Evolutionary conservation across 805 yeast species (phyloP).

Genomic region (Candida endomychidarum): DNA sequence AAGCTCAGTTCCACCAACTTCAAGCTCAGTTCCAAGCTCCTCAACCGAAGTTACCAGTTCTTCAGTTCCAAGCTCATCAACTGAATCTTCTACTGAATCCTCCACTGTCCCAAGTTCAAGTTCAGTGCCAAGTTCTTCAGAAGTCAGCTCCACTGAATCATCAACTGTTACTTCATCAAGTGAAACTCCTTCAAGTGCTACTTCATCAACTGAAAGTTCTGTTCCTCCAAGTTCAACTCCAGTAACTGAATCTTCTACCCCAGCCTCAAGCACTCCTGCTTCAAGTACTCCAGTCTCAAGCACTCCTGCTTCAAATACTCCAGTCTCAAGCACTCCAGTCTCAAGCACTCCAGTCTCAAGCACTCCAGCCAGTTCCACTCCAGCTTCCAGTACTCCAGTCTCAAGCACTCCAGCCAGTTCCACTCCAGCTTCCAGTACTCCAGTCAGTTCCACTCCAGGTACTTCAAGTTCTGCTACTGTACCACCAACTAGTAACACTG

Average conservation of each 20-base stretch:
- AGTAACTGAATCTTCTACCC: constrained; percentile 17
- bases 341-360: not conserved
- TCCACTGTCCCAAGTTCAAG: no score
- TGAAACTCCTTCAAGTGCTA: not conserved
- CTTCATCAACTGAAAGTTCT: not conserved
- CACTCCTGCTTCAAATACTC: not conserved
- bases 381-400: no score
- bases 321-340: constrained; percentile 1
- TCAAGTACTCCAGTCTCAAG: not conserved
- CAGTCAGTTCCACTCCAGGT: no score
- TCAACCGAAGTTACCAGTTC: no score
- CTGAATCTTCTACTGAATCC: no score
- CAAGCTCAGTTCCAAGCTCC: constrained; percentile 3
- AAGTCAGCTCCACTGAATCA: no score
- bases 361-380: no score
- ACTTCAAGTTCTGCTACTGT: no score
- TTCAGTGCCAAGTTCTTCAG: not conserved
- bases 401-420: not conserved
- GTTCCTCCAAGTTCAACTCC: not conserved
- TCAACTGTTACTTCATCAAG: not conserved
- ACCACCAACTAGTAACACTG: not conserved
- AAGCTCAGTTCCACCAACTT: not conserved
- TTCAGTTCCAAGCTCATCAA: not conserved
- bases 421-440: not conserved
- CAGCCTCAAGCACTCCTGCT: not conserved